Evolutionary conservation across 2,329 filamentous ascomycete genomes (phyloP), one percentile per base, ranked within the genome.

Genomic region (Claviceps sorghi): DNA sequence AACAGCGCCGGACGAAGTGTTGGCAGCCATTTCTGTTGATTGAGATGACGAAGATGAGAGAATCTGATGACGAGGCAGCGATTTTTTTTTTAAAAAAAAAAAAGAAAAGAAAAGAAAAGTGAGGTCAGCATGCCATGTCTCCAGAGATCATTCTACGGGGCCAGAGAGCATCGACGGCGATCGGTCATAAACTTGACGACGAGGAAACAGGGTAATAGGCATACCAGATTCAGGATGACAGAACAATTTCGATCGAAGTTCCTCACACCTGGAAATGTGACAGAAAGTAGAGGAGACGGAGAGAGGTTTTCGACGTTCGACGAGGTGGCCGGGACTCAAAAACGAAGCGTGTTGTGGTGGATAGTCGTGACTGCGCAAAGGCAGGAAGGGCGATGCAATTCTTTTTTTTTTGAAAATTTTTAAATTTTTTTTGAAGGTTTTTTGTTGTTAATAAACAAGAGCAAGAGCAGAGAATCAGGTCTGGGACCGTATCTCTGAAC

Each of bases 371-470:
- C 61, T 62, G 57, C 57, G 59, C 62, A 52, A 51, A 62, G 57
- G 61, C 56, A 58, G 57, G 58, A 61, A 53, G 54, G 55, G 53
- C 21, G 56, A 74, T 70, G 70, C 75, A 72, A 76, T 82, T 82
- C 71, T 75, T 80, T 78, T 71, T 75, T 80, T 78, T 71, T 71
- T 65, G 64, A 58, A 67, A 67, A 69, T 79, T 80, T 78, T 74
- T 70, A 69, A 64, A 62, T 79, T 81, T 81, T 80, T 80, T 79
- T 75, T 67, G 63, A 69, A 68, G 68, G 69, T 76, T 77, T 77
- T 59, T 70, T 71, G 65, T 68, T 66, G 67, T 66, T 68, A 67
- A 65, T 61, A 65, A 71, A 71, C 70, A 74, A 71, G 73, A 72
- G 71, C 70, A 73, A 77, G 76, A 74, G 76, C 76, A 80, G 74